Percentiles rank a stretch among this genome's conserved stretches.
These are phyloP conservation scores for Aspergillus sp. DNA, from an alignment of 2,329 filamentous ascomycete genomes.

Conservation along the genomic window DNA sequence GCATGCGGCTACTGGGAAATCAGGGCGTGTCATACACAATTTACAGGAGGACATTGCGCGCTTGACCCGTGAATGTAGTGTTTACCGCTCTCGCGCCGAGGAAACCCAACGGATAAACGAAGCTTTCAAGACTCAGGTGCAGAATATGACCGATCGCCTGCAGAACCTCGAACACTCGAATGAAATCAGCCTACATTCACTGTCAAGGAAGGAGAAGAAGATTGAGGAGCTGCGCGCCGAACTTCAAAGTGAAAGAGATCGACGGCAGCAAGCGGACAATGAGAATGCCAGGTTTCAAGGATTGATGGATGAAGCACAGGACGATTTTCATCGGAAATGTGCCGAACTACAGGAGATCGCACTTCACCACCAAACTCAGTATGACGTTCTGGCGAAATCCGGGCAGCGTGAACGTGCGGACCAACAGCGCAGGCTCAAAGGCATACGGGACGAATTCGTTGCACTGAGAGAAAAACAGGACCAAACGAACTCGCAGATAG, in stretches of 20 bases:
- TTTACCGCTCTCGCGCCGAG: constrained; percentile 47
- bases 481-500: constrained; percentile 36
- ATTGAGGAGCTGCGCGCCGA: constrained; percentile 47
- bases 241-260: constrained; percentile 42
- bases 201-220: constrained; percentile 49
- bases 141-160: constrained; percentile 47
- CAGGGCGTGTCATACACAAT: constrained; percentile 52
- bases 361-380: constrained; percentile 41
- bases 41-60: constrained; percentile 52
- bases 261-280: constrained; percentile 42
- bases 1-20: constrained; percentile 51
- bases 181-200: constrained; percentile 48
- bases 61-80: constrained; percentile 46
- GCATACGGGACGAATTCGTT: constrained; percentile 36
- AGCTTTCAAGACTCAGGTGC: constrained; percentile 44
- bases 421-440: constrained; percentile 39
- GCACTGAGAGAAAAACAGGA: constrained; percentile 36
- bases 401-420: constrained; percentile 43
- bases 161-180: constrained; percentile 48
- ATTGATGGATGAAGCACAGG: constrained; percentile 40
- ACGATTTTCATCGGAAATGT: constrained; percentile 40
- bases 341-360: constrained; percentile 41
- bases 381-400: constrained; percentile 44
- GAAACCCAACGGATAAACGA: constrained; percentile 50
- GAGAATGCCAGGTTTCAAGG: constrained; percentile 38